A percentile compares a stretch with the other conserved stretches of the same genome.
Evolutionary conservation across 1,284 basidiomycete genomes (phyloP).

Genomic region (Gomphus bonarii): DNA sequence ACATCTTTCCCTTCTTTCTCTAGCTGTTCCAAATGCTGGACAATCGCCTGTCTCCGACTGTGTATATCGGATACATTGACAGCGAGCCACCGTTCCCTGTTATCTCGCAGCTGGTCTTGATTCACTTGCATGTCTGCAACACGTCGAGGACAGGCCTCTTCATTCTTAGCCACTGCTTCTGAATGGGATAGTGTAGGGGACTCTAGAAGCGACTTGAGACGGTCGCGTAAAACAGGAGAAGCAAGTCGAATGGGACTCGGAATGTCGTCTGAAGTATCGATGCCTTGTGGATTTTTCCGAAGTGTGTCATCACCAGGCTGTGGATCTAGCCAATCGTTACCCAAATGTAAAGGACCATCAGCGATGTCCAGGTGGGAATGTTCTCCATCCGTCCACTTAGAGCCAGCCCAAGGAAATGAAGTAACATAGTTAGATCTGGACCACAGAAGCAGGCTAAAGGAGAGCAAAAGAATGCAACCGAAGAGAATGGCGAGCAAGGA

Average conservation of each 20-base stretch:
- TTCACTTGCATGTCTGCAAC: constrained; percentile 18
- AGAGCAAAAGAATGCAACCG: constrained; percentile 1
- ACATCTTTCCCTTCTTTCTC: constrained; percentile 20
- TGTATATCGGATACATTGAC: constrained; percentile 21
- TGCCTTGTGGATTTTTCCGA: background rate
- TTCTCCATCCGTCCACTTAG: background rate
- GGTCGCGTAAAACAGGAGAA: constrained; percentile 1
- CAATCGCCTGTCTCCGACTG: constrained; percentile 21
- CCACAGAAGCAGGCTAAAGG: background rate
- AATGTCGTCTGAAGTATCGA: background rate
- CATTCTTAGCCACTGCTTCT: constrained; percentile 8
- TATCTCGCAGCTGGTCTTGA: constrained; percentile 25
- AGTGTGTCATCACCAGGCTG: constrained; percentile 5
- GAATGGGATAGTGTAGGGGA: constrained; percentile 9
- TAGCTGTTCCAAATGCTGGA: constrained; percentile 21
- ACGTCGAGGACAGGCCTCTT: constrained; percentile 10
- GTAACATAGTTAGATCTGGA: background rate
- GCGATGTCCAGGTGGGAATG: background rate
- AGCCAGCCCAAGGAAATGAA: background rate
- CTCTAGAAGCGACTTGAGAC: constrained; percentile 6
- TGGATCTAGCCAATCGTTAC: background rate
- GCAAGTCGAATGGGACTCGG: background rate
- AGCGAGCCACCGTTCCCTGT: constrained; percentile 24
- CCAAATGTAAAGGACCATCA: background rate
- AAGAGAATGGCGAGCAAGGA: constrained; percentile 6